Percentiles rank a stretch among this genome's conserved stretches.
Evolutionary conservation across 164 flowering plant species (phyloP).

Genomic region (Annona cherimola): DNA sequence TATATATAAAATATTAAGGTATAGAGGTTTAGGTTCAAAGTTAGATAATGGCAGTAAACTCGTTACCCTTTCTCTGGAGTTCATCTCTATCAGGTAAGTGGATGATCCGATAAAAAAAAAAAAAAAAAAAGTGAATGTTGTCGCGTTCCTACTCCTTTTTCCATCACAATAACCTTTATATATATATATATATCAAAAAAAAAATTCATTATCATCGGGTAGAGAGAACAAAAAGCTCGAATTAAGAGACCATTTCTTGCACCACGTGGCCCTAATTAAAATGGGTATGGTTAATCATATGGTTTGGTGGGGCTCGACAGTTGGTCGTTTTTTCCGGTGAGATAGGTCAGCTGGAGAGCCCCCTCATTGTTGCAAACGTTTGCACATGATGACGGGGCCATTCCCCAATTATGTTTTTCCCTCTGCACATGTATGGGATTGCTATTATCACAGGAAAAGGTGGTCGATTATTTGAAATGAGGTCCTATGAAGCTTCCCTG

Average conservation of each 20-base stretch:
- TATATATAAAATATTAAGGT: no score
- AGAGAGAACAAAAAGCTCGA: neutral
- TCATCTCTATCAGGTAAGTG: neutral
- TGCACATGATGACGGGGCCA: neutral
- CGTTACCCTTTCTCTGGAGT: no score
- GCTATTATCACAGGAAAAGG: neutral
- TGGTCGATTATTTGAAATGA: neutral
- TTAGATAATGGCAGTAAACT: no score
- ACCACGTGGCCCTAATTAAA: neutral
- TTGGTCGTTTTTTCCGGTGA: conserved; percentile 38
- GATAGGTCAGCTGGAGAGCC: conserved; percentile 20
- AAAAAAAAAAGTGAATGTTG: neutral
- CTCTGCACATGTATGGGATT: neutral
- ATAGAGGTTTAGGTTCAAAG: no score
- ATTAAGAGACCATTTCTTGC: neutral
- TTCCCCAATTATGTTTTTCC: conserved; percentile 5
- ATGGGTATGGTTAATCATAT: neutral
- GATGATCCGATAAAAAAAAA: no score
- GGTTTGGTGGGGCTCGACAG: conserved; percentile 23
- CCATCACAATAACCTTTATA: neutral
- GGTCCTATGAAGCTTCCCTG: neutral
- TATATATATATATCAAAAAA: neutral
- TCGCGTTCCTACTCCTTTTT: neutral
- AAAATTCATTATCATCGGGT: neutral
- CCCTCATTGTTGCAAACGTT: neutral